phyloP scores from a whole-genome alignment of 495 filamentous ascomycete genomes.

The Cercophora samala region DNA sequence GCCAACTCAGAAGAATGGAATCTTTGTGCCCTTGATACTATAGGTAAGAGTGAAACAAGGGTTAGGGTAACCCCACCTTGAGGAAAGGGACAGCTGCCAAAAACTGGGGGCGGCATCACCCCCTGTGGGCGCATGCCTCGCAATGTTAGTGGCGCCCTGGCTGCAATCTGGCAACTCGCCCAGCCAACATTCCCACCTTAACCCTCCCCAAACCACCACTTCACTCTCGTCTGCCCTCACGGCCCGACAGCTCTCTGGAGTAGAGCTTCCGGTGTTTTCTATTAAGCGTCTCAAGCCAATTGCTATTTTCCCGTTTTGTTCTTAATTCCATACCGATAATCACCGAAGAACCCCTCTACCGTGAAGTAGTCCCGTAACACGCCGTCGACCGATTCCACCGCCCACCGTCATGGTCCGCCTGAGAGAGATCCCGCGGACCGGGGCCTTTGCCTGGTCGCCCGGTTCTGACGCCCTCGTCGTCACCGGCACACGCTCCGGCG shows the following conservation, averaged over 20 bases:
- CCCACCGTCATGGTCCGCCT: slow-evolving; percentile 77
- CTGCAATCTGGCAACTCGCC: slow-evolving; percentile 37
- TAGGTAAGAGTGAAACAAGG: slow-evolving; percentile 3
- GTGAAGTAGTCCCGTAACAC: slow-evolving; percentile 6
- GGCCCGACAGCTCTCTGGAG: slow-evolving; percentile 21
- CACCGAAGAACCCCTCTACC: slow-evolving; percentile 5
- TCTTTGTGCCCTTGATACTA: background rate
- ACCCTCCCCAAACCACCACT: slow-evolving; percentile 16
- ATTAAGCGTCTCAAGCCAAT: slow-evolving; percentile 18
- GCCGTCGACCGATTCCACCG: slow-evolving; percentile 9
- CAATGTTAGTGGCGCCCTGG: slow-evolving; percentile 14
- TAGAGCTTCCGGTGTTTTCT: slow-evolving; percentile 25
- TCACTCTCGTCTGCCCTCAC: slow-evolving; percentile 19
- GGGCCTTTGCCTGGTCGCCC: slow-evolving; percentile 95
- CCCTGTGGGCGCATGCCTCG: slow-evolving; percentile 25
- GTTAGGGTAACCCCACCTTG: slow-evolving; percentile 11
- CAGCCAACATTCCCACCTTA: slow-evolving; percentile 19
- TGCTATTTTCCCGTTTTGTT: slow-evolving; percentile 12
- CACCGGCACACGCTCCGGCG: slow-evolving; percentile 92
- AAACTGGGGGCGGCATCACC: slow-evolving; percentile 8
- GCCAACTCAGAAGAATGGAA: background rate
- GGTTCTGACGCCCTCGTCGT: slow-evolving; percentile 75
- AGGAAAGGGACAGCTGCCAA: background rate
- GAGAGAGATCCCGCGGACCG: slow-evolving; percentile 91
- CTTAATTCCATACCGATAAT: slow-evolving; percentile 1